Percentiles rank a stretch among this genome's conserved stretches.
Evolutionary conservation across 2,329 filamentous ascomycete genomes (phyloP).

Genomic region (Talaromyces sp.): DNA sequence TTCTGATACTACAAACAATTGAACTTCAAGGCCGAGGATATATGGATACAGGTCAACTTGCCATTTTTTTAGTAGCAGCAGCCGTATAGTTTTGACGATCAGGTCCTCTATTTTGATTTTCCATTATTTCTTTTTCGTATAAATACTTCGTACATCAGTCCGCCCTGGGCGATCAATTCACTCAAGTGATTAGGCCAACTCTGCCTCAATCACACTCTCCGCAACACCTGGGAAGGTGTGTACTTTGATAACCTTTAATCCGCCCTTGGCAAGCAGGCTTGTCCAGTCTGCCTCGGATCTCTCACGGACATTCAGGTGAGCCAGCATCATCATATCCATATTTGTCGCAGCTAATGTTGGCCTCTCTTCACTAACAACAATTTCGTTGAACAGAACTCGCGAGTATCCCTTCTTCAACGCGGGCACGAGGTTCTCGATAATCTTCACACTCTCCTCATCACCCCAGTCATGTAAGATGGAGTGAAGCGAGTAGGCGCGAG

Average conservation of each 20-base stretch:
- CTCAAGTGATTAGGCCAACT: constrained; percentile 17
- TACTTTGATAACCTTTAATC: constrained; percentile 20
- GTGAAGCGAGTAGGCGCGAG: constrained; percentile 31
- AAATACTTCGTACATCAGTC: too few species aligned
- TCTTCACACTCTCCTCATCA: constrained; percentile 24
- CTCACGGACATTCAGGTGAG: constrained; percentile 24
- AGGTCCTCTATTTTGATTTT: too few species aligned
- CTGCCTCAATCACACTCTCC: constrained; percentile 26
- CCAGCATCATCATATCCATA: constrained; percentile 31
- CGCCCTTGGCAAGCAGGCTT: constrained; percentile 12
- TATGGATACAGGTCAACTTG: too few species aligned
- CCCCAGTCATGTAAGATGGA: constrained; percentile 30
- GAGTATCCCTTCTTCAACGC: constrained; percentile 23
- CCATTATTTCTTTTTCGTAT: too few species aligned
- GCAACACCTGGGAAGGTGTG: constrained; percentile 21
- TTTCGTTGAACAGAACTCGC: constrained; percentile 26
- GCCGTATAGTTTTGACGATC: too few species aligned
- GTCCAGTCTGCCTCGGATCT: constrained; percentile 23
- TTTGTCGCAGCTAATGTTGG: constrained; percentile 22
- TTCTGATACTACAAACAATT: too few species aligned
- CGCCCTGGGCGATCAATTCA: too few species aligned
- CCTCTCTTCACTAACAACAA: constrained; percentile 22
- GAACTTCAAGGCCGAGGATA: too few species aligned
- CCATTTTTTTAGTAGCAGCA: too few species aligned
- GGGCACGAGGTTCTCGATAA: constrained; percentile 23